A percentile compares a stretch with the other conserved stretches of the same genome.
Conservation (phyloP, 2,329 filamentous ascomycete genomes). For the Seiridium cupressi region DNA sequence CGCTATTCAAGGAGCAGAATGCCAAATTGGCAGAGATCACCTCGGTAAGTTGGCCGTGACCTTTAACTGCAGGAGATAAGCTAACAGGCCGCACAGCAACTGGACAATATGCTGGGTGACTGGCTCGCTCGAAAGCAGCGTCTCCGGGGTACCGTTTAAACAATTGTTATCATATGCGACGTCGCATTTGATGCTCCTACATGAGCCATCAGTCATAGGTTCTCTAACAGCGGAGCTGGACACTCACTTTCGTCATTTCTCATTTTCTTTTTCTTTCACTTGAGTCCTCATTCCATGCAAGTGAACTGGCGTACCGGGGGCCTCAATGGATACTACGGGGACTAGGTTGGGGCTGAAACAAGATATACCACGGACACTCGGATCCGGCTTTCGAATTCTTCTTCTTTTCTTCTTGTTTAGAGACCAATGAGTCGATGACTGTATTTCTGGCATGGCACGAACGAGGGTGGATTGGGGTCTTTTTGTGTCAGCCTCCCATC, state of each 20-base stretch:
- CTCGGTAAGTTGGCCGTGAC: conserved; percentile 48
- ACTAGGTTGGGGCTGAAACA: not conserved
- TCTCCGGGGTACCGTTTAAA: conserved; percentile 48
- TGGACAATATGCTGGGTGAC: conserved; percentile 83
- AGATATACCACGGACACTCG: conserved; percentile 5
- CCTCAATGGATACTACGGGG: not conserved
- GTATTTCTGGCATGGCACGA: not conserved
- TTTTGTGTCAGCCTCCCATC: not conserved
- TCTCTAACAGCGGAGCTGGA: too few species aligned
- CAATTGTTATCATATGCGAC: not conserved
- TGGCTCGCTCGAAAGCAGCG: conserved; percentile 74
- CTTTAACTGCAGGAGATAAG: not conserved
- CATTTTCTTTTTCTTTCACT: not conserved
- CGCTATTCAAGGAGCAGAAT: conserved; percentile 83
- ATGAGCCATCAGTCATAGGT: too few species aligned
- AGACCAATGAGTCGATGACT: conserved; percentile 3
- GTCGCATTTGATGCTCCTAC: not conserved
- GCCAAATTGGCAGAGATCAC: conserved; percentile 85
- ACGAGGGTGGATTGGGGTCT: conserved; percentile 4
- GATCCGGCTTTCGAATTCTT: conserved; percentile 1
- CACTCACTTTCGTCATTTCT: conserved; percentile 14
- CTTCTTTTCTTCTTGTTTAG: not conserved
- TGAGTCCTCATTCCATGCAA: not conserved
- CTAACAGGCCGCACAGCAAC: conserved; percentile 47
- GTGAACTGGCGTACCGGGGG: not conserved